Base-by-base conservation (phyloP, 2,329 filamentous ascomycete genomes). In the Pleomassaria siparia region DNA sequence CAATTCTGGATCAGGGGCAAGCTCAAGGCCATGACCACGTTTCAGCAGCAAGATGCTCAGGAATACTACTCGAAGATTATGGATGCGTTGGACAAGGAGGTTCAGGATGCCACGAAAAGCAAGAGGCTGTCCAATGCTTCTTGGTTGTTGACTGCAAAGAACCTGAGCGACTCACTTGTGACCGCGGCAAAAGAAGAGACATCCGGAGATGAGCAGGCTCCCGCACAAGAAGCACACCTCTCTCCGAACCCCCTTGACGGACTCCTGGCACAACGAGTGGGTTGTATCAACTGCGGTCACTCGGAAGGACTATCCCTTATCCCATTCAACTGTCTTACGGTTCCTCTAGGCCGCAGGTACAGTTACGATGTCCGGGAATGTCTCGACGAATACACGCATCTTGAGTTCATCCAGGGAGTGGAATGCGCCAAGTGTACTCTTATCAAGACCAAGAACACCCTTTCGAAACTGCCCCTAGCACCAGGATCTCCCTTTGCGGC, bases 31-130 rank as follows among this genome's bases (percentile, higher is more conserved):
- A 95, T 97, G 86, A 92, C 87, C 70, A 96, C 89, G 24, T 95
- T 88, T 83, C 88, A 95, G 58, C 94, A 97, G 67, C 94, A 99
- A 71, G 94, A 99, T 72, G 94, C 94, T 4, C 94, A 97, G 66
- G 94, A 99, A 70, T 99, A 97, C 69, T 96, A 89, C 62, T 92
- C 90, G 13, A 95, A 92, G 62, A 79, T 99, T 12, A 72, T 96
- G 40, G 90, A 92, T 56, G 86, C 91, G 59, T 77, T 96, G 22
- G 89, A 96, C 62, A 87, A 86, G 61, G 89, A 95, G 63, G 77
- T 89, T 32, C 78, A 37, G 73, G 73, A 49, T 64, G 69, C 45
- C 61, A 67, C 50, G 54, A 76, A 66, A 68, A 75, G 59, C 66
- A 71, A 66, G 66, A 75, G 53, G 47, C 74, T 61, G 69, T 72